These are phyloP conservation scores for Grosmannia penicillata DNA, from an alignment of 2,329 filamentous ascomycete species.

Conservation along the genomic window DNA sequence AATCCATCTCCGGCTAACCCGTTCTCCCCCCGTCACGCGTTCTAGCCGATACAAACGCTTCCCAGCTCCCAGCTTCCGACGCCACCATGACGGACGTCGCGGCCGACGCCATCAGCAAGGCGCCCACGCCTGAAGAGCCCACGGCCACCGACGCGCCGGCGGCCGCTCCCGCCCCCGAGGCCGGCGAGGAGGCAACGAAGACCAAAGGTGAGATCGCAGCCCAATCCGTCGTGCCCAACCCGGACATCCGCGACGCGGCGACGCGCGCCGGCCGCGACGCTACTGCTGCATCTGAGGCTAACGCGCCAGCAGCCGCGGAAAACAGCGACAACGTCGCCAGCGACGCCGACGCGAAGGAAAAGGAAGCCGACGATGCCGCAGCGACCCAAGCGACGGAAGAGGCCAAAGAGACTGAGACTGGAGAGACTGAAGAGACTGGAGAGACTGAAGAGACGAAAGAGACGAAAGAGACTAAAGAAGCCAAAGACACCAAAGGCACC, in stretches of 20 bases:
- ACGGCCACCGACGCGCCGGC: constrained; percentile 2
- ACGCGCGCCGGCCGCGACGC: constrained; percentile 11
- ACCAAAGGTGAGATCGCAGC: neutral
- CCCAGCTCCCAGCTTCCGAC: constrained; percentile 1
- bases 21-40: neutral
- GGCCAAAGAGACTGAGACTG: too few species aligned
- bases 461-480: neutral
- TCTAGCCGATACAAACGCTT: neutral
- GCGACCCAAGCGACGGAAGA: neutral
- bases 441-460: too few species aligned
- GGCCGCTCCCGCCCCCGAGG: neutral
- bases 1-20: neutral
- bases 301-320: constrained; percentile 36
- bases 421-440: too few species aligned
- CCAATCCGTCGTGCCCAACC: too few species aligned
- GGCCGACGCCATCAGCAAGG: constrained; percentile 6
- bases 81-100: constrained; percentile 7
- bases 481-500: constrained; percentile 1
- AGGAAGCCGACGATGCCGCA: constrained; percentile 14
- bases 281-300: constrained; percentile 12
- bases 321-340: constrained; percentile 51
- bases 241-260: neutral
- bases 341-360: constrained; percentile 19
- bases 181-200: neutral
- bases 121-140: constrained; percentile 2